These are phyloP conservation scores for Lepiota venenata DNA, from an alignment of 768 basidiomycete species.

Conservation along the genomic window DNA sequence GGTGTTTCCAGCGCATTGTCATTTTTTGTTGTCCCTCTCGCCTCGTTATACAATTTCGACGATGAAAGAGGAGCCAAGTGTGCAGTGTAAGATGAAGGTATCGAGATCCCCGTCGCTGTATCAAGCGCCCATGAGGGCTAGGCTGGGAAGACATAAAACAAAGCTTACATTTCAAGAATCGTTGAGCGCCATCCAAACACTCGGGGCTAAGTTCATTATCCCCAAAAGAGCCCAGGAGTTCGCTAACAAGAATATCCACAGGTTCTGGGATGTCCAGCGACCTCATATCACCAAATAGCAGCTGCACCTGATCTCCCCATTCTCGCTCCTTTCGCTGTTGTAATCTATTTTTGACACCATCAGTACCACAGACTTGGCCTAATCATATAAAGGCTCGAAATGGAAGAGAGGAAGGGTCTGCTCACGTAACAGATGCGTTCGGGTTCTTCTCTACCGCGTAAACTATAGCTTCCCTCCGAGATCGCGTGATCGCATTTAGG, in stretches of 20 bases:
- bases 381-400: constrained; percentile 13
- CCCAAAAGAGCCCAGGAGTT: constrained; percentile 94
- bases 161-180: constrained; percentile 86
- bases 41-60: constrained; percentile 87
- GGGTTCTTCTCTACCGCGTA: constrained; percentile 97
- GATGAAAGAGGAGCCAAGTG: constrained; percentile 94
- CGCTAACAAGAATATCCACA: constrained; percentile 93
- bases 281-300: constrained; percentile 97
- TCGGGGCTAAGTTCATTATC: constrained; percentile 99
- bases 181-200: constrained; percentile 93
- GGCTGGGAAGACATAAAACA: background rate
- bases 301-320: constrained; percentile 77
- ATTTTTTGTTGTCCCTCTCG: constrained; percentile 52
- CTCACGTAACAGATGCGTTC: constrained; percentile 90
- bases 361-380: background rate
- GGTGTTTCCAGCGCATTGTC: constrained; percentile 86
- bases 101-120: constrained; percentile 88
- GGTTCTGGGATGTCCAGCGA: constrained; percentile 76
- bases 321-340: constrained; percentile 79
- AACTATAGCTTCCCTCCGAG: constrained; percentile 57
- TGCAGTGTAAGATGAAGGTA: constrained; percentile 94
- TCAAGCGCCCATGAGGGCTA: background rate
- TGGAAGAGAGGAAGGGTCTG: constrained; percentile 10
- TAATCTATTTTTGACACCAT: constrained; percentile 44
- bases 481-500: constrained; percentile 69